Base-by-base conservation (phyloP, 202 grass and related monocot species). In the Hordeum pubiflorum region DNA sequence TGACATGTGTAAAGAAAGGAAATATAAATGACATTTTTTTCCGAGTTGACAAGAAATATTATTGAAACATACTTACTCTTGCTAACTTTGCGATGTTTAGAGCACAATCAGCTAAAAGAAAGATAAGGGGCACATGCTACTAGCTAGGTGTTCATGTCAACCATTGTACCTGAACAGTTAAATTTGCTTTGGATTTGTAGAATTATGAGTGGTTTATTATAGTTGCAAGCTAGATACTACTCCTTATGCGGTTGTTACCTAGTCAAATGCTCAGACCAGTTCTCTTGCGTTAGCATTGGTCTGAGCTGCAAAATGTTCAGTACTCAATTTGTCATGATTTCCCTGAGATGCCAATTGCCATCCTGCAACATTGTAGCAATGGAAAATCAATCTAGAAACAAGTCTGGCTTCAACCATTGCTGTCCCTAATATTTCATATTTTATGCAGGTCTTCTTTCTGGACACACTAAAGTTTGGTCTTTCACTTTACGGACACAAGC, bases 391-490 rank as follows among this genome's bases (percentile, higher is more conserved):
- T 82, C 20, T n/a, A 38, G 58, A 59, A 79, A 74, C 9, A 65
- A 72, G 9, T 78, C 20, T 78, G 62, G 9, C 48, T 78, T 23
- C 29, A 60, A 77, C 23, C 22, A 54, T 87, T 46, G 4, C 60
- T 70, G 57, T 37, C 58, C 83, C 74, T 87, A 72, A 86, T 44
- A 81, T 40, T 62, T 33, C 20, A 32, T 85, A 40, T 67, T 18
- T 77, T 75, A 58, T 87, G 79, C 89, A 97, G 92, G 88, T 97
- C 70, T 97, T 83, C 74, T 89, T 89, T 78, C 54, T 91, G 83
- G 90, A 94, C 83, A 91, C 95, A 12, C 82, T 97, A 74, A 97
- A 97, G 85, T 84, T 84, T 55, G 89, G 81, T 63, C 90, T 89
- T 66, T 88, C 71, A 41, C 92, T 97, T 81, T 92, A 94, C 56